These are phyloP conservation scores for Lipomyces mesembrius DNA, from an alignment of 805 yeast genomes.

Conservation along the genomic window DNA sequence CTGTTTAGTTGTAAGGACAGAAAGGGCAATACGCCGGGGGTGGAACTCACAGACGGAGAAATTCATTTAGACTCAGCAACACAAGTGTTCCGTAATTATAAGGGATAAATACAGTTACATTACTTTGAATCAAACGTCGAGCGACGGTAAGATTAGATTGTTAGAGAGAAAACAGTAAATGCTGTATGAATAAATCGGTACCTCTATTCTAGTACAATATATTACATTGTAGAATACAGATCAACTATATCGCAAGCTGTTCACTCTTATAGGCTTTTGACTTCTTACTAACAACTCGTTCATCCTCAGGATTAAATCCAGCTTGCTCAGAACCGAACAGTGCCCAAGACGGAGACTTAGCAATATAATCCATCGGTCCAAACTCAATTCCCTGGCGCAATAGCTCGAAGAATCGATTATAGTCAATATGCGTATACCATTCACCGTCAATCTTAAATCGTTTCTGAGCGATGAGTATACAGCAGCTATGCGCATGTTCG, in stretches of 20 bases:
- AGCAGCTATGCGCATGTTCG: slow-evolving; percentile 94
- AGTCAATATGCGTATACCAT: slow-evolving; percentile 92
- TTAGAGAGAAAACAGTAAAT: too few relatives aligned
- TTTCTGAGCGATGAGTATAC: slow-evolving; percentile 78
- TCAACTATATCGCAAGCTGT: neutral
- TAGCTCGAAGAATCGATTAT: slow-evolving; percentile 72
- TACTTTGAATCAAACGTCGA: too few relatives aligned
- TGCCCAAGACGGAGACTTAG: slow-evolving; percentile 90
- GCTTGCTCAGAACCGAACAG: slow-evolving; percentile 82
- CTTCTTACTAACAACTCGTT: slow-evolving; percentile 50
- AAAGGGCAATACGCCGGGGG: neutral
- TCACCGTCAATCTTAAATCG: slow-evolving; percentile 69
- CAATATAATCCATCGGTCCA: slow-evolving; percentile 76
- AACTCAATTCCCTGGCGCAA: slow-evolving; percentile 68
- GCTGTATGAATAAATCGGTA: too few relatives aligned
- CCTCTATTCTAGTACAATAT: neutral
- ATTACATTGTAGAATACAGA: neutral
- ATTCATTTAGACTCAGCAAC: slow-evolving; percentile 1
- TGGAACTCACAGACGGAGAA: neutral
- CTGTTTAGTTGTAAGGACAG: slow-evolving; percentile 10
- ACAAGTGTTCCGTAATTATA: neutral
- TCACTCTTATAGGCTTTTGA: slow-evolving; percentile 9
- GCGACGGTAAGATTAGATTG: too few relatives aligned
- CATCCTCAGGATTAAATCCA: slow-evolving; percentile 89
- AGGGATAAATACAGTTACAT: neutral